Percentiles rank a stretch among this genome's conserved stretches.
Conservation (phyloP, 306 rosid genomes). For the Sesbania bispinosa region DNA sequence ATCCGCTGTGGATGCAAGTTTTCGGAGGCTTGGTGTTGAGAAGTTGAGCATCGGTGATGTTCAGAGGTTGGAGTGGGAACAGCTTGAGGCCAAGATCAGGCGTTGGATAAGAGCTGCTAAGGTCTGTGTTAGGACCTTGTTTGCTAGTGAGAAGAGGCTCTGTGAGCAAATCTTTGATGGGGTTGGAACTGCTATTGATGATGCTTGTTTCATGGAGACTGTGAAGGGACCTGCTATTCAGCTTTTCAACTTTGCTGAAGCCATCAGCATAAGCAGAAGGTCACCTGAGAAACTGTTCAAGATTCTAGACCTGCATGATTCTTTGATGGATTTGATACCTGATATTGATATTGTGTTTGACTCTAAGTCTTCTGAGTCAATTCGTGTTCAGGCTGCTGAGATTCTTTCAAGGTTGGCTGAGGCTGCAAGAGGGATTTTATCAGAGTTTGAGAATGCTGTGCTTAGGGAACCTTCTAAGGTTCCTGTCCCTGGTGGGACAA, state of each 20-base stretch:
- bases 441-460: constrained; percentile 95
- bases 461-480: constrained; percentile 83
- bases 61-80: constrained; percentile 88
- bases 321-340: constrained; percentile 77
- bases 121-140: constrained; percentile 71
- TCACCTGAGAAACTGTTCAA: constrained; percentile 94
- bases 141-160: constrained; percentile 85
- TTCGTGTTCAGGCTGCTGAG: constrained; percentile 89
- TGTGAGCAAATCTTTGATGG: constrained; percentile 87
- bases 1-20: constrained; percentile 73
- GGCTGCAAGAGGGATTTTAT: constrained; percentile 88
- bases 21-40: constrained; percentile 68
- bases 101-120: constrained; percentile 89
- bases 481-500: constrained; percentile 93
- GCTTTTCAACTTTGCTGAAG: constrained; percentile 89
- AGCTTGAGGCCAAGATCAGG: constrained; percentile 82
- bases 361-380: constrained; percentile 78
- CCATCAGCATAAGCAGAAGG: constrained; percentile 82
- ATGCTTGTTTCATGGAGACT: constrained; percentile 91
- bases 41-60: constrained; percentile 91
- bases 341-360: constrained; percentile 87
- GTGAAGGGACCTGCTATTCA: constrained; percentile 93
- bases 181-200: constrained; percentile 74
- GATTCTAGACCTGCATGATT: constrained; percentile 89
- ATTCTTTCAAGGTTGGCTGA: constrained; percentile 85